A percentile compares a stretch with the other conserved stretches of the same genome.
These are phyloP conservation scores for Saccharomyces hybrid DNA, from an alignment of 1,139 yeast species.

Conservation along the genomic window DNA sequence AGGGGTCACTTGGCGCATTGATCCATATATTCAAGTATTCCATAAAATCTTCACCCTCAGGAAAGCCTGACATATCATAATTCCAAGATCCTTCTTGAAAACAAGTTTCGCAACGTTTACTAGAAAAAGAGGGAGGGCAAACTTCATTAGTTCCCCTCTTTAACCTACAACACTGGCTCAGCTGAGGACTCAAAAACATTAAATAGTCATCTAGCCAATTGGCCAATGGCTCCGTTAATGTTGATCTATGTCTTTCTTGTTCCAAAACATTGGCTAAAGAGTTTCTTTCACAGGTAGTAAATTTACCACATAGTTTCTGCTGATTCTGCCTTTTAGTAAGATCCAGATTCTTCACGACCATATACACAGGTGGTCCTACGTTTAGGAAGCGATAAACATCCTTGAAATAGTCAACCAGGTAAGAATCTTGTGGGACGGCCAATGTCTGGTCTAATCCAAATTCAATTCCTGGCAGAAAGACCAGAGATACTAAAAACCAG, in stretches of 20 bases:
- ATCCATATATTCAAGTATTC: conserved; percentile 76
- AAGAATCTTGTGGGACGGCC: conserved; percentile 80
- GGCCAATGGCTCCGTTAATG: conserved; percentile 73
- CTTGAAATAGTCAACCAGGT: conserved; percentile 69
- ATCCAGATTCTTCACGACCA: conserved; percentile 62
- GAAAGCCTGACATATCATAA: conserved; percentile 75
- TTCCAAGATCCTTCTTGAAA: conserved; percentile 57
- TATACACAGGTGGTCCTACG: conserved; percentile 88
- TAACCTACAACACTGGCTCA: conserved; percentile 79
- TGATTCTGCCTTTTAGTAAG: conserved; percentile 56
- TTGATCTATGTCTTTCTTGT: conserved; percentile 70
- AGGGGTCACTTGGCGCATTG: conserved; percentile 73
- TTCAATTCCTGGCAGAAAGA: conserved; percentile 59
- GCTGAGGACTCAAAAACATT: conserved; percentile 76
- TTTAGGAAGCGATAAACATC: conserved; percentile 67
- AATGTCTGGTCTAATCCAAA: conserved; percentile 84
- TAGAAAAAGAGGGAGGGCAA: conserved; percentile 63
- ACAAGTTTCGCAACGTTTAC: conserved; percentile 69
- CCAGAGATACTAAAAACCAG: conserved; percentile 61
- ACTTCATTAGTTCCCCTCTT: conserved; percentile 44
- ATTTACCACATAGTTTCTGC: conserved; percentile 76
- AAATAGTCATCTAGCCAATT: conserved; percentile 92
- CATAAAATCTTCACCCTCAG: conserved; percentile 69
- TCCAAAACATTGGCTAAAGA: conserved; percentile 81
- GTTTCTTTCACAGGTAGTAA: conserved; percentile 70